Evolutionary conservation across 176 grass and related monocot species (phyloP).

Genomic region (Triticum monococcum): DNA sequence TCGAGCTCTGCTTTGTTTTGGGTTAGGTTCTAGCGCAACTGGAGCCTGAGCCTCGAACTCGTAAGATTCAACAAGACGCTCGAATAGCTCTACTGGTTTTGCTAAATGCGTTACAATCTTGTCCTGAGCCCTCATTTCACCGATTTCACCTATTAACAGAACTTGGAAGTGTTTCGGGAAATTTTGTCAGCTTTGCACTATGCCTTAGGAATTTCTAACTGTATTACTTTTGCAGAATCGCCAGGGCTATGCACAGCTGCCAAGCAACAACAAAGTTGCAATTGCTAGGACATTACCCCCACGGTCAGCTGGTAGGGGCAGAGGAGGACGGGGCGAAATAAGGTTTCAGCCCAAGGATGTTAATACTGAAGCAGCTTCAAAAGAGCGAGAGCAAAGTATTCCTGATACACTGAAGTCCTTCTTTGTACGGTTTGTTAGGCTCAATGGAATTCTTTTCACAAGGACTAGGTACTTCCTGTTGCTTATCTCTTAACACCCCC

Average conservation of each 20-base stretch:
- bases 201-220: constrained; percentile 6
- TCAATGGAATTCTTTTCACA: constrained; percentile 93
- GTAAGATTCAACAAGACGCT: background rate
- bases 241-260: constrained; percentile 57
- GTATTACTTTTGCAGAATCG: constrained; percentile 64
- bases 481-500: background rate
- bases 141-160: background rate
- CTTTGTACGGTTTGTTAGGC: constrained; percentile 76
- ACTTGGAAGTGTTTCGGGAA: background rate
- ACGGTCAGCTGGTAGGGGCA: constrained; percentile 64
- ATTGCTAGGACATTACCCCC: constrained; percentile 34
- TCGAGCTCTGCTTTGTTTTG: background rate
- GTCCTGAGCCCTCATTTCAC: background rate
- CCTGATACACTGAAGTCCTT: constrained; percentile 71
- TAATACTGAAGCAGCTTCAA: constrained; percentile 42
- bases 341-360: constrained; percentile 60
- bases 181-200: background rate
- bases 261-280: constrained; percentile 52
- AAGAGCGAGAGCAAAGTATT: constrained; percentile 46
- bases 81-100: background rate
- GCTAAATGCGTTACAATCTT: background rate
- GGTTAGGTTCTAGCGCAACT: background rate
- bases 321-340: constrained; percentile 68
- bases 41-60: background rate
- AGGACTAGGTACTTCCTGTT: constrained; percentile 50